These are phyloP conservation scores for Lentinula sp. DNA, from an alignment of 768 basidiomycete genomes.

Conservation along the genomic window DNA sequence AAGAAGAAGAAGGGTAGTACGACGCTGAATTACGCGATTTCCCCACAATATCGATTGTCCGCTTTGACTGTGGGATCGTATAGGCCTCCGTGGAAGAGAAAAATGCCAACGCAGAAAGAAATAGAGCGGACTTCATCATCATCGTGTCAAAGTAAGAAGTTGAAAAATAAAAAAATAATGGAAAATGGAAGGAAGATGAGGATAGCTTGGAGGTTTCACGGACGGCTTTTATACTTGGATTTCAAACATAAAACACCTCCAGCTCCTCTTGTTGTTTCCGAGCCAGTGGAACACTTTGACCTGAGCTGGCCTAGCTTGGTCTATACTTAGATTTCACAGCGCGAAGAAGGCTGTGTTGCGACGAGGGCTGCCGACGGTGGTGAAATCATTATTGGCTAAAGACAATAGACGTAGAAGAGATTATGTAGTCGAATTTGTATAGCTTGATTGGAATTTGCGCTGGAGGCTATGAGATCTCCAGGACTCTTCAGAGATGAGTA, in stretches of 20 bases:
- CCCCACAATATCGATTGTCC: background rate
- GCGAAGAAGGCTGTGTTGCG: too few species aligned
- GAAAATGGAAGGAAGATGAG: background rate
- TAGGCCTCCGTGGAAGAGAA: conserved; percentile 5
- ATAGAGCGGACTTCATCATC: conserved; percentile 29
- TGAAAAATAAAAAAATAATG: conserved; percentile 25
- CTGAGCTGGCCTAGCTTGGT: too few species aligned
- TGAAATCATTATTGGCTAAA: too few species aligned
- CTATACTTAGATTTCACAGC: too few species aligned
- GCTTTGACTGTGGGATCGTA: background rate
- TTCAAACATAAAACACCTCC: background rate
- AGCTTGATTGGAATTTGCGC: too few species aligned
- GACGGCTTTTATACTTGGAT: background rate
- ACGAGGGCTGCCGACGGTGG: too few species aligned
- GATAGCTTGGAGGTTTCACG: background rate
- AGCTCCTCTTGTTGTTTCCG: background rate
- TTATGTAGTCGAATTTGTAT: too few species aligned
- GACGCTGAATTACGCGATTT: background rate
- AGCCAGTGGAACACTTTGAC: background rate
- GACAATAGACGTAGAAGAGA: too few species aligned
- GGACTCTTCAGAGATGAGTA: too few species aligned
- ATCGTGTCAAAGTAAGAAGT: conserved; percentile 16
- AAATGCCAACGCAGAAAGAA: conserved; percentile 17
- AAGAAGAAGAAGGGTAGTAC: conserved; percentile 9
- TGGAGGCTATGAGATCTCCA: too few species aligned